Evolutionary conservation across 2,329 filamentous ascomycete genomes (phyloP), one percentile per base, ranked within the genome.

Genomic region (Beauveria pseudobassiana): DNA sequence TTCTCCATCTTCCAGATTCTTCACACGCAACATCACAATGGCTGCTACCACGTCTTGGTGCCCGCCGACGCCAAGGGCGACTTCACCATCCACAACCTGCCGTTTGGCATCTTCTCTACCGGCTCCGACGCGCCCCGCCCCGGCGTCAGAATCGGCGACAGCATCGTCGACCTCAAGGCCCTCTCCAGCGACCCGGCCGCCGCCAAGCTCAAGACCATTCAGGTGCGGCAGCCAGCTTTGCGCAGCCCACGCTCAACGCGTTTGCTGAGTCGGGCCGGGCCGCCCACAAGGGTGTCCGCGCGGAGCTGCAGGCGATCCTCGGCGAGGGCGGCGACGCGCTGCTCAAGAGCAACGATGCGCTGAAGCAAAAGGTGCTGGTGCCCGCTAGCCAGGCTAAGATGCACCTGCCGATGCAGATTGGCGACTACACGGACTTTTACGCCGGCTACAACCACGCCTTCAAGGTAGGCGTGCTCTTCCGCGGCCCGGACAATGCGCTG

Each of bases 371-470:
- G 1, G 72, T 70, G 7, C 61, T 75, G 16, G 7, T 77, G 5
- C 67, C 67, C 7, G 61, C 69, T 1, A 52, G 71, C 34, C 80
- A 82, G 5, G 82, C 87, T n/a, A 81, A 77, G 63, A 87, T 82
- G 68, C 89, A 93, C 65, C 68, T 93, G 1, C 90, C 90, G 1
- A 84, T 95, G 78, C 78, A 82, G 43, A 90, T 93, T 68, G 88
- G 89, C 38, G 90, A 93, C 70, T 93, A 93, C 71, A 91, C 90
- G 2, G 90, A 95, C 71, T 95, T 93, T 76, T 95, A 90, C 70
- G 90, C 88, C 16, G 89, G 90, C 54, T 76, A 87, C 68, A 87
- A 93, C 69, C 90, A 95, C 73, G 90, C 90, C 5, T 89, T 86
- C 77, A 76, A 75, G 66, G 79, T 89, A 9, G 89, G 89, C 4